Evolutionary conservation across 805 yeast genomes (phyloP).

Genomic region (Wickerhamiella lipophila): DNA sequence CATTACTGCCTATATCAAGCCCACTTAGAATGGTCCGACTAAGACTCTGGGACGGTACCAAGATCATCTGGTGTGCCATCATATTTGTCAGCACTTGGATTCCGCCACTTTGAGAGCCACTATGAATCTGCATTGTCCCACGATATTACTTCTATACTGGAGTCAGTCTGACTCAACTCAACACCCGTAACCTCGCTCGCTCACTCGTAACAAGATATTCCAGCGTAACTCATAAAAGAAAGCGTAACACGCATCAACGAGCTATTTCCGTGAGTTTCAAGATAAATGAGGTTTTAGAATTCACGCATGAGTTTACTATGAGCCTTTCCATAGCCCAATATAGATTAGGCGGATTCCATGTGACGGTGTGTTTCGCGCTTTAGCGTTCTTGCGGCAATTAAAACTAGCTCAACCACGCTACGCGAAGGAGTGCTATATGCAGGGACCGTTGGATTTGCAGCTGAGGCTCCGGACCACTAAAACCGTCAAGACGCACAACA

Average conservation of each 20-base stretch:
- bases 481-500: too few species aligned
- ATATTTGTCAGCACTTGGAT: not conserved
- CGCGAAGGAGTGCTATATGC: too few species aligned
- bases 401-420: too few species aligned
- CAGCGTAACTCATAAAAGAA: not conserved
- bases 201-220: not conserved
- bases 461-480: too few species aligned
- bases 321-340: not conserved
- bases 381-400: too few species aligned
- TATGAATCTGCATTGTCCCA: not conserved
- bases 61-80: not conserved
- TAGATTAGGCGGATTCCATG: not conserved
- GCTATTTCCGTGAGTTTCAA: not conserved
- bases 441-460: too few species aligned
- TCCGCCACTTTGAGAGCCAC: not conserved
- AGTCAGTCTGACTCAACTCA: constrained; percentile 3
- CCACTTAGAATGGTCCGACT: too few species aligned
- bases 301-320: not conserved
- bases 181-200: not conserved
- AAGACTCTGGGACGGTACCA: too few species aligned
- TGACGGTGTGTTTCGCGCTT: not conserved
- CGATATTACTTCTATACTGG: not conserved
- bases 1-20: too few species aligned
- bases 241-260: constrained; percentile 1
- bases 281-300: not conserved